These are phyloP conservation scores for Phytopythium sindhum DNA, from an alignment of 352 stramenopile genomes.

Conservation along the genomic window DNA sequence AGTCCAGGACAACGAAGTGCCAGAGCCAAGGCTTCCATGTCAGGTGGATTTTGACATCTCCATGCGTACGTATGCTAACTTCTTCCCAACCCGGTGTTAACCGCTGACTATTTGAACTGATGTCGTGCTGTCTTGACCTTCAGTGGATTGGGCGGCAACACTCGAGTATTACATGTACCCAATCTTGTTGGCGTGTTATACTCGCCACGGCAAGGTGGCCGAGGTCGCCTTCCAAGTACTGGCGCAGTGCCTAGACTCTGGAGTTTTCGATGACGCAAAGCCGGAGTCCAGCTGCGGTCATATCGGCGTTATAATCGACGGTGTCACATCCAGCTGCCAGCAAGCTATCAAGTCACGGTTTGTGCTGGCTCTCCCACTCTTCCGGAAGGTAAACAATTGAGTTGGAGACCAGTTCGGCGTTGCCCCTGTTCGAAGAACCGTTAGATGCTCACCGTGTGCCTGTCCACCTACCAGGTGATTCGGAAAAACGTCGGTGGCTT, in stretches of 20 bases:
- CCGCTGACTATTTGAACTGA: not conserved
- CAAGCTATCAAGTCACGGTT: conserved; percentile 76
- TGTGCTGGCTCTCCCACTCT: conserved; percentile 51
- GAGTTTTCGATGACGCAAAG: conserved; percentile 40
- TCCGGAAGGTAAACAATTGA: conserved; percentile 43
- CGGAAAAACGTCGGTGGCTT: conserved; percentile 38
- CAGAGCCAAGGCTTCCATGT: not conserved
- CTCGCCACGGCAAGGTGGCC: conserved; percentile 56
- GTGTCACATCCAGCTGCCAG: conserved; percentile 68
- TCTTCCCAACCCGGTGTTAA: not conserved
- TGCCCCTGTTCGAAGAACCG: not conserved
- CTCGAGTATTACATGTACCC: conserved; percentile 78
- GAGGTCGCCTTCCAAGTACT: conserved; percentile 45
- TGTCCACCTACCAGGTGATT: conserved; percentile 35
- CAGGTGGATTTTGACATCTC: not conserved
- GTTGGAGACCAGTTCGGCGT: not conserved
- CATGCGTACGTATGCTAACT: not conserved
- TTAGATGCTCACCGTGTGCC: not conserved
- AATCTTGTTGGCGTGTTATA: conserved; percentile 76
- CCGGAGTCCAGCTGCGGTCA: conserved; percentile 29
- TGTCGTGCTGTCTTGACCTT: not conserved
- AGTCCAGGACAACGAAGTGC: not conserved
- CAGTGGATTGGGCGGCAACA: conserved; percentile 7
- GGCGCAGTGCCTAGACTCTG: conserved; percentile 55
- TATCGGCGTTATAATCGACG: conserved; percentile 57